A percentile compares a stretch with the other conserved stretches of the same genome.
Evolutionary conservation across 371 early-diverging fungal genomes (phyloP).

Genomic region (Capillidium heterosporum): DNA sequence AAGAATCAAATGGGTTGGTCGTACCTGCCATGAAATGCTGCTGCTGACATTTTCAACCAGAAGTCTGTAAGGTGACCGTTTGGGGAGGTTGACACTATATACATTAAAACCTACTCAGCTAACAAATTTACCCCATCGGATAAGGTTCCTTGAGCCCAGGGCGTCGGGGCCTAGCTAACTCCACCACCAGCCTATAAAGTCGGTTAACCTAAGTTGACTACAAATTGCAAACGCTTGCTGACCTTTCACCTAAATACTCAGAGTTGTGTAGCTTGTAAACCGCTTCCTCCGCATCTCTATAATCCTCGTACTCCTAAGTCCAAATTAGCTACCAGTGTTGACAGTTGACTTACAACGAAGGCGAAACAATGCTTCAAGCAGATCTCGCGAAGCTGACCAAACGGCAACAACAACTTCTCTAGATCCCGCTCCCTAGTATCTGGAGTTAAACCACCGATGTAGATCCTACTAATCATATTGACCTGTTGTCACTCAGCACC

Average conservation of each 20-base stretch:
- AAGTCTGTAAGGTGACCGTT: constrained; percentile 36
- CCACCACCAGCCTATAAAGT: background rate
- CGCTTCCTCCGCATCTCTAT: constrained; percentile 54
- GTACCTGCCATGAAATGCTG: constrained; percentile 65
- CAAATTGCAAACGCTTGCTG: constrained; percentile 5
- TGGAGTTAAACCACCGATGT: constrained; percentile 46
- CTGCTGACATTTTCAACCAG: constrained; percentile 39
- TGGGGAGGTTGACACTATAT: constrained; percentile 21
- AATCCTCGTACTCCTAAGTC: constrained; percentile 34
- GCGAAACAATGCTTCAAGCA: constrained; percentile 52
- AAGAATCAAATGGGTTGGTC: constrained; percentile 8
- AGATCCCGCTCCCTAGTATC: constrained; percentile 45
- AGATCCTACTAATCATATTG: constrained; percentile 26
- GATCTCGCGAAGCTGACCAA: constrained; percentile 50
- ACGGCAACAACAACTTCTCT: constrained; percentile 40
- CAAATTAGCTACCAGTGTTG: background rate
- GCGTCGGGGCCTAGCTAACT: background rate
- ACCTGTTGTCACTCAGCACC: too few species aligned
- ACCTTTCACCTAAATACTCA: constrained; percentile 57
- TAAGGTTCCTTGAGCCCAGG: background rate
- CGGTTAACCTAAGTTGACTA: background rate
- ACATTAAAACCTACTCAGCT: constrained; percentile 3
- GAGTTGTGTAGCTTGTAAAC: constrained; percentile 47
- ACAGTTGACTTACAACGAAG: constrained; percentile 25
- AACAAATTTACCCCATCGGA: background rate